A percentile compares a stretch with the other conserved stretches of the same genome.
These are phyloP conservation scores for Saccharum officinarum DNA, from an alignment of 176 grass and related monocot genomes.

Conservation along the genomic window DNA sequence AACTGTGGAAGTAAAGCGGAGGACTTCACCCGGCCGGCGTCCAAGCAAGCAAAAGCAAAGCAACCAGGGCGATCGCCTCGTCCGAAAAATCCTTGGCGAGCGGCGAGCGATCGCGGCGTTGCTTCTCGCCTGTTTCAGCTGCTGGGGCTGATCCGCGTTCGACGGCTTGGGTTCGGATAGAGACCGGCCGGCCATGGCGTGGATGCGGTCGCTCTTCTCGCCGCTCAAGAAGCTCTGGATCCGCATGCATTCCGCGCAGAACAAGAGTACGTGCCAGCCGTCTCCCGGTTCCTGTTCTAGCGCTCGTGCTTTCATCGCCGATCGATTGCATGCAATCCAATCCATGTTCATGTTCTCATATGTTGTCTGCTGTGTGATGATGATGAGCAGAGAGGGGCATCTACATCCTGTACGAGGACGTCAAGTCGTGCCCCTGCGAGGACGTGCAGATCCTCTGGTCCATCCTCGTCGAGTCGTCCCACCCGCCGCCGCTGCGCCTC, in stretches of 20 bases:
- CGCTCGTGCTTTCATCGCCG: background rate
- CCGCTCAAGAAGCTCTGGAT: conserved; percentile 92
- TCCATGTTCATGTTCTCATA: background rate
- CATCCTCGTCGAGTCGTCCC: conserved; percentile 92
- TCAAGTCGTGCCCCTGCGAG: conserved; percentile 95
- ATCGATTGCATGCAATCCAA: background rate
- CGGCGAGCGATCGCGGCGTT: too few relatives aligned
- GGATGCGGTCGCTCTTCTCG: conserved; percentile 72
- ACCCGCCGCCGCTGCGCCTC: conserved; percentile 55
- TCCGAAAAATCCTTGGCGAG: too few relatives aligned
- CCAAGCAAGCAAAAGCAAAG: background rate
- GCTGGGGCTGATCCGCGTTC: too few relatives aligned
- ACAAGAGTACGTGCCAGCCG: conserved; percentile 59
- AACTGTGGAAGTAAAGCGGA: background rate
- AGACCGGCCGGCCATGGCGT: conserved; percentile 47
- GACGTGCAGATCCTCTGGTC: conserved; percentile 98
- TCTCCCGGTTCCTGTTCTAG: background rate
- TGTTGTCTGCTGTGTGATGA: background rate
- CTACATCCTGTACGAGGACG: conserved; percentile 96
- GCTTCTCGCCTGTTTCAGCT: background rate
- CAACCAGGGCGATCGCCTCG: background rate
- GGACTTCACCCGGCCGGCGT: background rate
- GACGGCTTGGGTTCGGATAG: background rate
- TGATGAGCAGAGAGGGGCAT: conserved; percentile 63
- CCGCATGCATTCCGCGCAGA: conserved; percentile 76